A percentile compares a stretch with the other conserved stretches of the same genome.
Conservation (phyloP, 345 rosid genomes). For the Ceriops zippeliana region DNA sequence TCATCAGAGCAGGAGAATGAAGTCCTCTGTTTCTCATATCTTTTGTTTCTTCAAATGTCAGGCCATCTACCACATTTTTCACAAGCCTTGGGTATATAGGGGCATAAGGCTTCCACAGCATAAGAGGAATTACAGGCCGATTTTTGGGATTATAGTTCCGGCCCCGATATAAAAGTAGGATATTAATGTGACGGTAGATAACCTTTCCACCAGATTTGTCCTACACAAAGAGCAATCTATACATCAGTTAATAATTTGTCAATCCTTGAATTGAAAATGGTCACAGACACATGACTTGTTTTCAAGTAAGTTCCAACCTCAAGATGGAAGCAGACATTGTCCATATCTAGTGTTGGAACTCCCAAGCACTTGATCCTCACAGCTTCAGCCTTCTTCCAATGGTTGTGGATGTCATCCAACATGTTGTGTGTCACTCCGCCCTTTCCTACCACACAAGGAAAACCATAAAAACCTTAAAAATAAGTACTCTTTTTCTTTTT, state of each 20-base stretch:
- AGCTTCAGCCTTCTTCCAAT: slow-evolving; percentile 89
- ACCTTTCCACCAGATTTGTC: slow-evolving; percentile 83
- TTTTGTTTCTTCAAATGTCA: slow-evolving; percentile 81
- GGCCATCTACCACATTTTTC: slow-evolving; percentile 66
- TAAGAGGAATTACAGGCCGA: slow-evolving; percentile 65
- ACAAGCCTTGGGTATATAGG: slow-evolving; percentile 83
- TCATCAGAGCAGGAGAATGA: slow-evolving; percentile 51
- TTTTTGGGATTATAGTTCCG: slow-evolving; percentile 67
- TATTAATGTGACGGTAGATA: slow-evolving; percentile 55
- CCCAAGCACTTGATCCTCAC: slow-evolving; percentile 93
- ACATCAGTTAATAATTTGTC: slow-evolving; percentile 25
- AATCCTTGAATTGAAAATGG: background rate
- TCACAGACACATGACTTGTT: background rate
- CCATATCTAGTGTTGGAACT: slow-evolving; percentile 91
- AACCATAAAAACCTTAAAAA: too few relatives aligned
- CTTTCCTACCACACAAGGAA: slow-evolving; percentile 42
- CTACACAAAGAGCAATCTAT: slow-evolving; percentile 38
- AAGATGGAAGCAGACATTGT: slow-evolving; percentile 76
- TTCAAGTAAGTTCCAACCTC: slow-evolving; percentile 43
- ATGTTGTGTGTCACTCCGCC: slow-evolving; percentile 89
- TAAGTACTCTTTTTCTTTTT: too few relatives aligned
- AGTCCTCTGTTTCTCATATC: slow-evolving; percentile 74
- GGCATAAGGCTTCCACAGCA: slow-evolving; percentile 91
- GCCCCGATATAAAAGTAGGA: slow-evolving; percentile 70
- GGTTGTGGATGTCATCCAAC: slow-evolving; percentile 88